Conservation (phyloP, 2,329 filamentous ascomycete species). For the Cephalotrichum gorgonifer region DNA sequence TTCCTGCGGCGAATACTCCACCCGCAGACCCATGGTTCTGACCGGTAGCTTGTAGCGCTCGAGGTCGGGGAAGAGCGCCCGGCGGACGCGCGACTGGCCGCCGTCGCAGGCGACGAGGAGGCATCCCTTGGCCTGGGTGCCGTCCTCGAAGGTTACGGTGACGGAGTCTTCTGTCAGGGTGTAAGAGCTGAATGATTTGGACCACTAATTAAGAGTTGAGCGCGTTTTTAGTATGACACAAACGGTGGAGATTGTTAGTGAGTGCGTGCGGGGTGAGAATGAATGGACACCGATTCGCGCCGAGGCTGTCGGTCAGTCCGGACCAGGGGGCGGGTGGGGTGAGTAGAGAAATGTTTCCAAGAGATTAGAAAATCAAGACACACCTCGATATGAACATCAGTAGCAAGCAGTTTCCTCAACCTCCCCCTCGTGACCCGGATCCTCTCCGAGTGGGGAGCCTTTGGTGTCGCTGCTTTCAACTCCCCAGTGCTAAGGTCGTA, state of each 20-base stretch:
- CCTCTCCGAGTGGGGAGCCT: conserved; percentile 30
- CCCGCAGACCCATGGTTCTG: conserved; percentile 34
- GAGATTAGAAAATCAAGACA: no score
- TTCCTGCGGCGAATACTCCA: conserved; percentile 27
- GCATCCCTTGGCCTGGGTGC: conserved; percentile 25
- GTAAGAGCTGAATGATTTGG: conserved; percentile 23
- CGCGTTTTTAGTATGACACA: background rate
- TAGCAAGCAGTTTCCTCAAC: conserved; percentile 32
- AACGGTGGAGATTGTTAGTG: background rate
- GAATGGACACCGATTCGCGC: background rate
- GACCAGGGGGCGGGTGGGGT: background rate
- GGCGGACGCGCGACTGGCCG: conserved; percentile 30
- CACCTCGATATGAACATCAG: conserved; percentile 35
- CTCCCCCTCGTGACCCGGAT: conserved; percentile 36
- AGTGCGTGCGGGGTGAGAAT: background rate
- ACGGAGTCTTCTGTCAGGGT: conserved; percentile 21
- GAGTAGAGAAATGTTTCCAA: no score
- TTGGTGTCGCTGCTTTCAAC: conserved; percentile 26
- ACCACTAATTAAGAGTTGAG: conserved; percentile 21
- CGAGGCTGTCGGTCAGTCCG: background rate
- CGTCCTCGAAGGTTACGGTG: conserved; percentile 35
- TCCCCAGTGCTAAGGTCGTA: conserved; percentile 43
- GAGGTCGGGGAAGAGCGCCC: conserved; percentile 21
- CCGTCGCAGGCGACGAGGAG: conserved; percentile 43
- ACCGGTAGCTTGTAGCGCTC: conserved; percentile 33